Evolutionary conservation across 2,329 filamentous ascomycete species (phyloP).

Genomic region (Aspergillus niger): DNA sequence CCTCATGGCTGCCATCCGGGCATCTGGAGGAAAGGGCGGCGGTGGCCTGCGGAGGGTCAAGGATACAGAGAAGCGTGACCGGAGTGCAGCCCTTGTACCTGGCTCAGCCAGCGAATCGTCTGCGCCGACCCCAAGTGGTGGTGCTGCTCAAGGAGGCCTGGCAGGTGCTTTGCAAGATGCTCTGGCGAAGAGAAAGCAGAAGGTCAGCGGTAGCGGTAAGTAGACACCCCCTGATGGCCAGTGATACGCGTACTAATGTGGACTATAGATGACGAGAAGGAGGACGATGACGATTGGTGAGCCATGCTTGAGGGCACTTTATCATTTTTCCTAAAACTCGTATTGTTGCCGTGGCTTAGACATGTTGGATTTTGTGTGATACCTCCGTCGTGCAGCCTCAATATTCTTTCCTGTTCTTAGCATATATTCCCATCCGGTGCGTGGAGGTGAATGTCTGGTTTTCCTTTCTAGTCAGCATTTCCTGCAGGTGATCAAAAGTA

Average conservation of each 20-base stretch:
- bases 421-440: constrained; percentile 6
- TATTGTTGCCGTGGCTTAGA: constrained; percentile 13
- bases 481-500: not conserved
- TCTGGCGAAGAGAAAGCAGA: constrained; percentile 81
- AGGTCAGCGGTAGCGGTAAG: constrained; percentile 94
- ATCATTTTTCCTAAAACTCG: not conserved
- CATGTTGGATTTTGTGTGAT: constrained; percentile 20
- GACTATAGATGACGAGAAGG: constrained; percentile 48
- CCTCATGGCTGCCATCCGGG: constrained; percentile 51
- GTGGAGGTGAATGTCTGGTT: not conserved
- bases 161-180: constrained; percentile 80
- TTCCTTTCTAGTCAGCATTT: not conserved
- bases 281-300: constrained; percentile 51
- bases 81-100: constrained; percentile 48
- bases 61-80: constrained; percentile 49
- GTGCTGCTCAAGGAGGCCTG: constrained; percentile 61
- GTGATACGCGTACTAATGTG: constrained; percentile 25
- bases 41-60: constrained; percentile 50
- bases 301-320: constrained; percentile 1
- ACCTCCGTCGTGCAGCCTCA: constrained; percentile 7
- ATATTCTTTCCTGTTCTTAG: constrained; percentile 9
- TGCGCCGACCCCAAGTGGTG: constrained; percentile 58
- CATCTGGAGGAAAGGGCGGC: constrained; percentile 58
- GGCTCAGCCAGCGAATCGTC: constrained; percentile 60
- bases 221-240: constrained; percentile 29